phyloP scores from a whole-genome alignment of 2,329 filamentous ascomycete species.

The Proliferodiscus dingleyae region DNA sequence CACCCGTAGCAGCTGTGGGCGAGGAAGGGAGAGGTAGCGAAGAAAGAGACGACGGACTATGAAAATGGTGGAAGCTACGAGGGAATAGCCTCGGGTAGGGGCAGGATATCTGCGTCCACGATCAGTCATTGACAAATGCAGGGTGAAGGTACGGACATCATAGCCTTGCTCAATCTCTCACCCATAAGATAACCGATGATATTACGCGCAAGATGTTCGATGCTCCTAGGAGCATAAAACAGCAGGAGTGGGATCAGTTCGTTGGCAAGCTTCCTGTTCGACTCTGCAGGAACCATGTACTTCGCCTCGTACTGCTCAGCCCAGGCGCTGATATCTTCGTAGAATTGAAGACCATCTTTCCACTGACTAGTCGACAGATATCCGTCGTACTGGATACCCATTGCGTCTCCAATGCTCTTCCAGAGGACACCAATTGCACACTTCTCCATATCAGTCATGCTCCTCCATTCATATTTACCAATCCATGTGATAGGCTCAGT shows the following conservation, averaged over 20 bases:
- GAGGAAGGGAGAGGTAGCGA: conserved; percentile 56
- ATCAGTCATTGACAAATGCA: background rate
- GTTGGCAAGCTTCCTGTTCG: conserved; percentile 49
- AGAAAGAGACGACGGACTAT: conserved; percentile 49
- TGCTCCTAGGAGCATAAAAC: conserved; percentile 44
- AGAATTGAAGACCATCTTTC: conserved; percentile 48
- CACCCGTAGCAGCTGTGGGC: conserved; percentile 36
- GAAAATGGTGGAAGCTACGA: conserved; percentile 44
- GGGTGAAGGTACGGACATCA: conserved; percentile 46
- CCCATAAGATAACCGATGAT: conserved; percentile 58
- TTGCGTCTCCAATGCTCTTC: conserved; percentile 66
- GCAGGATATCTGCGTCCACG: conserved; percentile 37
- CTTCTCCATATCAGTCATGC: conserved; percentile 59
- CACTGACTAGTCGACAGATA: conserved; percentile 33
- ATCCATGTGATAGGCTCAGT: conserved; percentile 62
- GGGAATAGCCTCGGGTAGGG: conserved; percentile 35
- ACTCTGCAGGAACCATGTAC: conserved; percentile 49
- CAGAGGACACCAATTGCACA: conserved; percentile 66
- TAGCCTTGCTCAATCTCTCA: conserved; percentile 57
- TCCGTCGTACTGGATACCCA: conserved; percentile 52
- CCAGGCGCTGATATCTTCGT: conserved; percentile 44
- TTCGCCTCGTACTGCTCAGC: conserved; percentile 52
- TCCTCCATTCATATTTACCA: conserved; percentile 64
- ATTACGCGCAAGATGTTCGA: conserved; percentile 44
- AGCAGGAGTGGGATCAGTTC: conserved; percentile 58